These are phyloP conservation scores for Saturnispora sekii DNA, from an alignment of 805 yeast genomes.

Conservation along the genomic window DNA sequence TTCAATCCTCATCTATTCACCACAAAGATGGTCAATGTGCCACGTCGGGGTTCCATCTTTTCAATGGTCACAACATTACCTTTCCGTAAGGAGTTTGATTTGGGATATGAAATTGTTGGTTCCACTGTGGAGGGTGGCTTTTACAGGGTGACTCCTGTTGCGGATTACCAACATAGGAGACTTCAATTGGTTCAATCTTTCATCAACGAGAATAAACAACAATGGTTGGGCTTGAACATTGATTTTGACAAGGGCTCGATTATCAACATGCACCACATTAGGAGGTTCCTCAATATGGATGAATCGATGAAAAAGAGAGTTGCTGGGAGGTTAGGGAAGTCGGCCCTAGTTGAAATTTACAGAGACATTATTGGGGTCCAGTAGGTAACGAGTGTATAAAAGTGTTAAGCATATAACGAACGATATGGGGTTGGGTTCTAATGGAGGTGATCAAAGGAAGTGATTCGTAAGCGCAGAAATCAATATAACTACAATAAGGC, in stretches of 20 bases:
- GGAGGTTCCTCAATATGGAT: constrained; percentile 42
- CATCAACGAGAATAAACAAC: constrained; percentile 64
- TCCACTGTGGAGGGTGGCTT: constrained; percentile 74
- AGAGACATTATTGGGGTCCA: constrained; percentile 40
- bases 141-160: constrained; percentile 60
- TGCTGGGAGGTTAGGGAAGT: constrained; percentile 49
- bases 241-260: constrained; percentile 57
- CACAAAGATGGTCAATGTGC: constrained; percentile 41
- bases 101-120: constrained; percentile 53
- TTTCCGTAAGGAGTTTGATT: constrained; percentile 22
- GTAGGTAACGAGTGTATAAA: constrained; percentile 4
- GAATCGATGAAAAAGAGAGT: constrained; percentile 47
- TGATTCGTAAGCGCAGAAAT: too few relatives aligned
- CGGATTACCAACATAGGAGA: constrained; percentile 68
- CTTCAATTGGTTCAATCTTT: constrained; percentile 84
- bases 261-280: constrained; percentile 52
- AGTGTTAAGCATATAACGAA: too few relatives aligned
- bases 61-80: constrained; percentile 25
- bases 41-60: constrained; percentile 25
- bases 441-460: too few relatives aligned
- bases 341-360: constrained; percentile 53
- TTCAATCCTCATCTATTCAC: constrained; percentile 59
- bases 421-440: too few relatives aligned
- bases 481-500: too few relatives aligned
- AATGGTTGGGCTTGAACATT: constrained; percentile 75